Evolutionary conservation across 208 protist genomes (phyloP), one percentile per base, ranked within the genome.

Genomic region (Trypanosoma lewisi): DNA sequence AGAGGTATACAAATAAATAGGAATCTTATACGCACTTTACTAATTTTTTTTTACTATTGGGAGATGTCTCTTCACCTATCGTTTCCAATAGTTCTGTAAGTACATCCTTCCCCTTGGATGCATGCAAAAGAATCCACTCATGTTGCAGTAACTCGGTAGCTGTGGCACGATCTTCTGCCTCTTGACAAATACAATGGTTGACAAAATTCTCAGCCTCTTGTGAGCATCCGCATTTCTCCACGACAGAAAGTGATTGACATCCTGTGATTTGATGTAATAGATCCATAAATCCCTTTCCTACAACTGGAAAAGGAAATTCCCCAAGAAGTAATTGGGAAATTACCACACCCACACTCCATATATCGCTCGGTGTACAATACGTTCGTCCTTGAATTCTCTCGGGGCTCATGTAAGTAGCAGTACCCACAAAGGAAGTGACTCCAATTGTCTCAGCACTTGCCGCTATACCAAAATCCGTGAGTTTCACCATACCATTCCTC

Each of bases 331-430:
- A 70, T 62, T 93, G 78, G 8, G 78, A 76, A 17, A 91, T 70
- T 17, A 93, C 70, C 5, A 96, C 82, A 6, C 89, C 89, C 4
- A 96, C 83, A 63, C 84, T 91, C 87, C 89, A 96, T 23, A 96
- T 89, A 56, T 96, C 89, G 58, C 83, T 91, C 16, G 86, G 81
- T 16, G 83, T 89, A 70, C 78, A 89, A 56, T 89, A 87, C 14
- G 71, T 77, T 11, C 71, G 83, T 19, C 89, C 89, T 39, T 83
- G 85, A 60, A 90, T 91, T 53, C 85, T 80, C 67, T 96, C 87
- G 17, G 89, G 89, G 37, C 82, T 89, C 89, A 96, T 96, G 70
- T 92, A 96, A 12, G 82, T 87, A 4, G 83, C 78, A 21, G 89
- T 96, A 23, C 89, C 89, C 1, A 92, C 82, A 72, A 96, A 97